These are phyloP conservation scores for Metschnikowia aberdeeniae DNA, from an alignment of 805 yeast species.

Conservation along the genomic window DNA sequence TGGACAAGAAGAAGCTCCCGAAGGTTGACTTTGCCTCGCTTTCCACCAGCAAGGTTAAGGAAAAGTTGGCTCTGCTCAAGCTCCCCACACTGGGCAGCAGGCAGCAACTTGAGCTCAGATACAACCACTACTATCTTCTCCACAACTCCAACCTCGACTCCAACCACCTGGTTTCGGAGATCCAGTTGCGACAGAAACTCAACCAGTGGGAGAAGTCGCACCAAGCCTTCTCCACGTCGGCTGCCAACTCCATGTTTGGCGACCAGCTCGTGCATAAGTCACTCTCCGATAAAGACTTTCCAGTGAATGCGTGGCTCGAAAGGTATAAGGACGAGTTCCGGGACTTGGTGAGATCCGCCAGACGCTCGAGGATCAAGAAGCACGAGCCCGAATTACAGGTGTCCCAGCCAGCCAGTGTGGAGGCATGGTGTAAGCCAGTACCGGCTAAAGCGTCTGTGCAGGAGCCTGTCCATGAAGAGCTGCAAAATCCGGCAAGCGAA, in stretches of 20 bases:
- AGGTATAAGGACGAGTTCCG: constrained; percentile 39
- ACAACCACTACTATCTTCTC: constrained; percentile 69
- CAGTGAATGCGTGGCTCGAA: constrained; percentile 41
- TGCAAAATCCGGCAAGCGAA: neutral
- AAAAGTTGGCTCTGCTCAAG: constrained; percentile 50
- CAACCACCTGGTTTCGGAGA: constrained; percentile 55
- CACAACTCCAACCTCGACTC: constrained; percentile 83
- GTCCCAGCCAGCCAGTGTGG: neutral
- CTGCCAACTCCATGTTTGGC: constrained; percentile 18
- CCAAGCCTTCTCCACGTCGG: constrained; percentile 25
- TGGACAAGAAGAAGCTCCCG: constrained; percentile 44
- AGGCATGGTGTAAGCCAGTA: neutral
- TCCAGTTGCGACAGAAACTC: constrained; percentile 52
- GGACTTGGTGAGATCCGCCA: constrained; percentile 35
- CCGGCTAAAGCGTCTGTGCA: neutral
- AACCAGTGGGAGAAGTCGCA: constrained; percentile 61
- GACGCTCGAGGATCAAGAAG: constrained; percentile 7
- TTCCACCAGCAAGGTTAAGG: constrained; percentile 56
- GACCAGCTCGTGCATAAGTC: constrained; percentile 23
- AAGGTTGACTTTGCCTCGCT: constrained; percentile 62
- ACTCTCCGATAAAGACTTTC: constrained; percentile 46
- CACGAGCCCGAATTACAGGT: neutral
- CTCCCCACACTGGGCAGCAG: constrained; percentile 63
- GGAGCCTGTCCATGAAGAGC: neutral
- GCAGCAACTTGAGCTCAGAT: constrained; percentile 60